Evolutionary conservation across 2,329 filamentous ascomycete species (phyloP).

Genomic region (Leptographium radiaticola): DNA sequence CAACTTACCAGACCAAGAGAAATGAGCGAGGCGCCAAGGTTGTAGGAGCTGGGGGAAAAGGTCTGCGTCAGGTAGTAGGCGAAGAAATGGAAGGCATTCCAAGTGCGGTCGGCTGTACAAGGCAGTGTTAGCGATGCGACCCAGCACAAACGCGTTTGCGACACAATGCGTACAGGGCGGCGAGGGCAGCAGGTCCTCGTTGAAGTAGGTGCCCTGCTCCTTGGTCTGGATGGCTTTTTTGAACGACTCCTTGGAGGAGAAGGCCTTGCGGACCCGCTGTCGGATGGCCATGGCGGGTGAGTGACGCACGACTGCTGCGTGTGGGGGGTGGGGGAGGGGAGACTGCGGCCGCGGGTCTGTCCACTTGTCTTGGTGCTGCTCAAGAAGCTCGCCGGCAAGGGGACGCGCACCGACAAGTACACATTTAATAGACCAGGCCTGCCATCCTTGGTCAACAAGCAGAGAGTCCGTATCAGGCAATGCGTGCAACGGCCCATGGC

Average conservation of each 20-base stretch:
- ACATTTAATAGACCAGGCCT: not conserved
- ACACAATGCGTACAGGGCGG: slow-evolving; percentile 5
- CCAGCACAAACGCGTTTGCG: too few species aligned
- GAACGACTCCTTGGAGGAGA: slow-evolving; percentile 5
- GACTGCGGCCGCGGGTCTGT: not conserved
- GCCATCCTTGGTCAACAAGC: not conserved
- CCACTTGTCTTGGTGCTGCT: not conserved
- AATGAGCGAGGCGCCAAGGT: slow-evolving; percentile 18
- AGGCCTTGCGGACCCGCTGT: slow-evolving; percentile 1
- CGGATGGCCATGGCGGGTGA: slow-evolving; percentile 2
- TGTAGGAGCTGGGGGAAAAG: slow-evolving; percentile 21
- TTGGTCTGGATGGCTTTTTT: slow-evolving; percentile 5
- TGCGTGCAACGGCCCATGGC: not conserved
- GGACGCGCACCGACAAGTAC: not conserved
- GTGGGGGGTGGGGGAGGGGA: too few species aligned
- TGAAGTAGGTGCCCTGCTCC: slow-evolving; percentile 12
- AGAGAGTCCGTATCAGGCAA: not conserved
- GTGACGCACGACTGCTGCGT: not conserved
- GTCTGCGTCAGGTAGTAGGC: slow-evolving; percentile 20
- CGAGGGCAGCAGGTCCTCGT: slow-evolving; percentile 15
- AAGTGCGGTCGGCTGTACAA: slow-evolving; percentile 10
- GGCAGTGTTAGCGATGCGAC: too few species aligned
- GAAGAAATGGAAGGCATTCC: slow-evolving; percentile 18
- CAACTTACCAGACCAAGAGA: slow-evolving; percentile 16
- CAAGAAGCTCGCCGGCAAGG: not conserved